phyloP scores from a whole-genome alignment of 2,329 filamentous ascomycete genomes.

The Fusarium fracticaudum region DNA sequence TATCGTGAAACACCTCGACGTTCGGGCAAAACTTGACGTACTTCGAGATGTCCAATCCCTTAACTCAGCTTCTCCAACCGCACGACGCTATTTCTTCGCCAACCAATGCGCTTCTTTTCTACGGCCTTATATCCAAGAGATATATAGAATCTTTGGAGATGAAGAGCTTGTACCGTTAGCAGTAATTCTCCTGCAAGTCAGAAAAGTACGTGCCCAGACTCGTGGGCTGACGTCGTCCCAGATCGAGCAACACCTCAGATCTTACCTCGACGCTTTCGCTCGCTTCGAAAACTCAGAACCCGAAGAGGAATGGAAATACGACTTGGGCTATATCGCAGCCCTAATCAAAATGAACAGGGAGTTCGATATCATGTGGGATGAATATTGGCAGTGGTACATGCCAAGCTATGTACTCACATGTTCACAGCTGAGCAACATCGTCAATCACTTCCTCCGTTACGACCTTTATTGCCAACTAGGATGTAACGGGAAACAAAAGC shows the following conservation, averaged over 20 bases:
- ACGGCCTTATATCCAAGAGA: neutral
- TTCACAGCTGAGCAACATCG: neutral
- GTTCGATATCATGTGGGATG: neutral
- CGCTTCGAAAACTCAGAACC: neutral
- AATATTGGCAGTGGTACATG: no score
- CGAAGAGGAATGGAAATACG: neutral
- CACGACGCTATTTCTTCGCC: neutral
- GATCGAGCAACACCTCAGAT: neutral
- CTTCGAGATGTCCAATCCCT: neutral
- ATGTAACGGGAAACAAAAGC: neutral
- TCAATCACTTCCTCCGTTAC: neutral
- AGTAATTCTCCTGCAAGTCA: neutral
- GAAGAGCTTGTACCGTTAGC: neutral
- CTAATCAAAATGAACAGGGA: neutral
- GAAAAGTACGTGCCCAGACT: neutral
- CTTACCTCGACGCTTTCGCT: neutral
- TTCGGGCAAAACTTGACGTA: rapidly evolving
- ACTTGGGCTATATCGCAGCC: neutral
- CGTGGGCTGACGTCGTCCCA: neutral
- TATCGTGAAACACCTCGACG: neutral
- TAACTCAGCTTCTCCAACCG: neutral
- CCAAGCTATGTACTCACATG: neutral
- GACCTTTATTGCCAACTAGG: neutral
- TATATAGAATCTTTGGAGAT: neutral
- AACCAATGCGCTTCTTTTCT: neutral